A percentile compares a stretch with the other conserved stretches of the same genome.
phyloP scores from a whole-genome alignment of 164 flowering plant genomes.

The Dillenia suffruticosa region DNA sequence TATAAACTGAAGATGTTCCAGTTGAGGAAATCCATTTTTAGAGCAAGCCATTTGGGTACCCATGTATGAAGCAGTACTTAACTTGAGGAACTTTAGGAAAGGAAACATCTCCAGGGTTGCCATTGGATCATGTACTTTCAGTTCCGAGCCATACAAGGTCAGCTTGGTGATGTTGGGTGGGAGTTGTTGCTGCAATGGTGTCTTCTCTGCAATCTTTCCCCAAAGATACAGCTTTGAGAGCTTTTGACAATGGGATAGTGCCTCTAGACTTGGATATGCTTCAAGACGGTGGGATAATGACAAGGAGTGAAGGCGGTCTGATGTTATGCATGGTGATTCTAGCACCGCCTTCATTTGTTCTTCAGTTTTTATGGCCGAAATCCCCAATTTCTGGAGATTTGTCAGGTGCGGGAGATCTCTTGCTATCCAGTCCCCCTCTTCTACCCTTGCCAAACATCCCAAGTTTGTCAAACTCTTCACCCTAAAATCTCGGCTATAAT shows the following conservation, averaged over 20 bases:
- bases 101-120: background rate
- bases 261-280: no score
- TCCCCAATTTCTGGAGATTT: conserved; percentile 1
- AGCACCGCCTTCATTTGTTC: background rate
- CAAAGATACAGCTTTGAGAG: no score
- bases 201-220: no score
- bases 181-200: no score
- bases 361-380: background rate
- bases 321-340: background rate
- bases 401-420: background rate
- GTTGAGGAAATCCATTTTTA: no score
- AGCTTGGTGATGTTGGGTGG: no score
- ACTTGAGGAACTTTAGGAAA: background rate
- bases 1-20: background rate
- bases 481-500: background rate
- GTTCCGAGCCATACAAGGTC: no score
- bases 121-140: background rate
- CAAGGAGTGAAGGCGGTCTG: no score
- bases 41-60: no score
- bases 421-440: background rate
- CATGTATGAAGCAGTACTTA: no score
- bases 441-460: conserved; percentile 11
- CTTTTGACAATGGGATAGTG: no score
- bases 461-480: conserved; percentile 14
- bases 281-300: no score